These are phyloP conservation scores for Austroboletus rostrupii DNA, from an alignment of 1,284 basidiomycete species.

Conservation along the genomic window DNA sequence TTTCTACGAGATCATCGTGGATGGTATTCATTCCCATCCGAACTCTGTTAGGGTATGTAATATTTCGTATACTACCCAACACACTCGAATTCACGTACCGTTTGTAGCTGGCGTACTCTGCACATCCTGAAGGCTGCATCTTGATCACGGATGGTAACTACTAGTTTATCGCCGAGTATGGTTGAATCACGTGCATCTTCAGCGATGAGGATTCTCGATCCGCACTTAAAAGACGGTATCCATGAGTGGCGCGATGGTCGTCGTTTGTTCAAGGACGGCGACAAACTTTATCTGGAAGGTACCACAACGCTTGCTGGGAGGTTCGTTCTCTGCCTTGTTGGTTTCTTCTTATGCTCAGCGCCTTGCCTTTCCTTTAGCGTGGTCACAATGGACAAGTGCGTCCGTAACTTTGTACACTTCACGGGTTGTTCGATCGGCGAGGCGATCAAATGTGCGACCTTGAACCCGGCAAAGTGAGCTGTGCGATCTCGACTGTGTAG, in stretches of 20 bases:
- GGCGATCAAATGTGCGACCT: slow-evolving; percentile 81
- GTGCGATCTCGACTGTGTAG: not conserved
- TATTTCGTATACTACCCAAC: slow-evolving; percentile 6
- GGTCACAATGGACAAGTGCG: slow-evolving; percentile 77
- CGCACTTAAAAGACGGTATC: slow-evolving; percentile 75
- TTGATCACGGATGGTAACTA: slow-evolving; percentile 79
- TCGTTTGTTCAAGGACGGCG: slow-evolving; percentile 76
- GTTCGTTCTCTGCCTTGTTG: slow-evolving; percentile 22
- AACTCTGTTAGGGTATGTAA: slow-evolving; percentile 76
- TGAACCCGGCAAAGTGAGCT: slow-evolving; percentile 71
- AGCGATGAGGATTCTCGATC: slow-evolving; percentile 88
- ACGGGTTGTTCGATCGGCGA: slow-evolving; percentile 79
- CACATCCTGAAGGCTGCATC: slow-evolving; percentile 80
- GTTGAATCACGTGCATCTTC: slow-evolving; percentile 4
- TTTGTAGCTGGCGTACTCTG: slow-evolving; percentile 73
- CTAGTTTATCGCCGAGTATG: slow-evolving; percentile 1
- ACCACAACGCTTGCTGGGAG: slow-evolving; percentile 86
- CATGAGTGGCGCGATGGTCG: slow-evolving; percentile 85
- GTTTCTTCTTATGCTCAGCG: not conserved
- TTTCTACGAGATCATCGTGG: slow-evolving; percentile 86
- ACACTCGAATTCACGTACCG: slow-evolving; percentile 3
- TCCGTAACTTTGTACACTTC: slow-evolving; percentile 80
- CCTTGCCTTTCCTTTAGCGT: slow-evolving; percentile 42
- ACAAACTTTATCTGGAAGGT: slow-evolving; percentile 78
- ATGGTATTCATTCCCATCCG: slow-evolving; percentile 88